Conservation (phyloP, 2,329 filamentous ascomycete species). For the Tolypocladium tropicale region DNA sequence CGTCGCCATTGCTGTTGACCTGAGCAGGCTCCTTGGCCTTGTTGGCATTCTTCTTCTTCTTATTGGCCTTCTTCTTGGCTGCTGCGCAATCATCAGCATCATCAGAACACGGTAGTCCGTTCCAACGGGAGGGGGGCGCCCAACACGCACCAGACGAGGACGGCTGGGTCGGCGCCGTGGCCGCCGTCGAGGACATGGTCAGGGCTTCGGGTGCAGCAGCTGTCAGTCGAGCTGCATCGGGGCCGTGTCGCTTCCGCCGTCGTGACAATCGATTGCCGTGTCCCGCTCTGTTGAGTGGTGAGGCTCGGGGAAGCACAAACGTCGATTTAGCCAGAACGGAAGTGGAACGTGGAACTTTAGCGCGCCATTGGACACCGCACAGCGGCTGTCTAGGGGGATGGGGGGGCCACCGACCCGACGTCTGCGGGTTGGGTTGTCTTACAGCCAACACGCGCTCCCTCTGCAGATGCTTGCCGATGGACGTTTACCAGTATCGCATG, state of each 20-base stretch:
- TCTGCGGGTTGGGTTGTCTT: not conserved
- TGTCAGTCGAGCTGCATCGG: not conserved
- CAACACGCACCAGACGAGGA: constrained; percentile 23
- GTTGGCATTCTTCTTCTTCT: constrained; percentile 47
- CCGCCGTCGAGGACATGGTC: constrained; percentile 30
- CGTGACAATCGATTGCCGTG: not conserved
- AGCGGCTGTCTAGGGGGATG: too few relatives aligned
- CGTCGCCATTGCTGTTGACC: constrained; percentile 21
- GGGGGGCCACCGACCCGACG: not conserved
- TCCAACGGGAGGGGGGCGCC: constrained; percentile 5
- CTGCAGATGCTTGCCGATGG: not conserved
- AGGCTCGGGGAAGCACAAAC: not conserved
- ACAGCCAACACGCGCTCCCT: not conserved
- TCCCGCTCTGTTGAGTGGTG: not conserved
- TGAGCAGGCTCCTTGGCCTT: constrained; percentile 32
- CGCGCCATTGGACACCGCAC: not conserved
- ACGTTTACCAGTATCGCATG: not conserved
- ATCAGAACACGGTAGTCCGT: constrained; percentile 20
- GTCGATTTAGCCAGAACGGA: not conserved
- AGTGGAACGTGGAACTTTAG: constrained; percentile 1
- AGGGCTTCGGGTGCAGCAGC: constrained; percentile 1
- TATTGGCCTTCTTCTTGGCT: constrained; percentile 47
- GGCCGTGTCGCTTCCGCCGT: not conserved
- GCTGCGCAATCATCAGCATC: constrained; percentile 20
- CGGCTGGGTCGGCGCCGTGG: constrained; percentile 23